Base-by-base conservation (phyloP, 2,329 filamentous ascomycete genomes). In the Parafenestella ontariensis region DNA sequence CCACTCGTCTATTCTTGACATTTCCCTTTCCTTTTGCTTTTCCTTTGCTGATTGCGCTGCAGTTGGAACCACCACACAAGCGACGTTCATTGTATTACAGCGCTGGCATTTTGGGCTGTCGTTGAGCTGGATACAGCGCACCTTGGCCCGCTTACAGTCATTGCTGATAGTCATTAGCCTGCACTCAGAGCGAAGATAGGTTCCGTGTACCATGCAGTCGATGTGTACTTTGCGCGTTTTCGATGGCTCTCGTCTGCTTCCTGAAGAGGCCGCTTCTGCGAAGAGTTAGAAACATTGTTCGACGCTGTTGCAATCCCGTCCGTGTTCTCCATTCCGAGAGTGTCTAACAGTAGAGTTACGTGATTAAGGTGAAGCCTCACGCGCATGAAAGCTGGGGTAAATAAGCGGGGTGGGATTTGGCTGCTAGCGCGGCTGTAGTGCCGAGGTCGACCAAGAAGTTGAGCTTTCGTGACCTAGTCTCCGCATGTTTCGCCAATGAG, bases 151-250 rank as follows among this genome's bases (percentile, higher is more conserved):
- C 26, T 64, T 66, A 24, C 61, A 66, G 34, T 66, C 56, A 42
- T 64, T 66, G 29, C 62, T 66, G 9, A 26, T 24, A 1, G n/a
- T 62, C 40, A 56, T 50, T 18, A 39, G 10, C 11, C 1, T 21
- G 11, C 4, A 40, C 8, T n/a, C 11, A 3, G 8, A 2, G 40
- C 31, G 18, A 2, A 10, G 9, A 15, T n/a, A 13, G 10, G 39
- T n/a, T 31, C 13, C 3, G 39, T 45, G 10, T 49, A 66, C 62
- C 63, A 66, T 17, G 63, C 61, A 24, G 59, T 49, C 34, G 57
- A 52, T 6, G 63, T 59, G 34, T 66, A 66, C 31, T 66, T 66
- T 4, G 61, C 63, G 31, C 63, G 61, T 36, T 66, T 66, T 23
- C 49, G 50, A 31, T 31, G 42, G 20, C 39, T 49, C 24, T 55